A percentile compares a stretch with the other conserved stretches of the same genome.
These are phyloP conservation scores for Curvularia sp. DNA, from an alignment of 2,329 filamentous ascomycete genomes.

Conservation along the genomic window DNA sequence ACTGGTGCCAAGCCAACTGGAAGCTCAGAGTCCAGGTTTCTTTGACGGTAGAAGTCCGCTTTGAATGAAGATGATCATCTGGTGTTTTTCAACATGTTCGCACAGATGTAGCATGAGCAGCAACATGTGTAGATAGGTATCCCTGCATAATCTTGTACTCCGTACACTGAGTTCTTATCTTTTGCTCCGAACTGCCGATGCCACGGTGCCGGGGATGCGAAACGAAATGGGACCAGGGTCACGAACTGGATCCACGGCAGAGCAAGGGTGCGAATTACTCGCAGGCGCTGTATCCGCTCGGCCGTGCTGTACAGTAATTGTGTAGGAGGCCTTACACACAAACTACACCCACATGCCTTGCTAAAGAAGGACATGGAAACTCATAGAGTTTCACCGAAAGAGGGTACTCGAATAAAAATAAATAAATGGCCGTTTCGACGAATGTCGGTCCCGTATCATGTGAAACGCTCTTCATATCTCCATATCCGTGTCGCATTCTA, in stretches of 20 bases:
- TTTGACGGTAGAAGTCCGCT: constrained; percentile 7
- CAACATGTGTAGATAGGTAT: not conserved
- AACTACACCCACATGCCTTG: not conserved
- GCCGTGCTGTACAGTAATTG: not conserved
- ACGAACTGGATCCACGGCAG: not conserved
- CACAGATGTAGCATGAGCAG: not conserved
- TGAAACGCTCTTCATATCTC: not conserved
- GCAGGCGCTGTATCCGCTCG: not conserved
- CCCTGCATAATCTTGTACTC: not conserved
- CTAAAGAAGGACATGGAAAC: not conserved
- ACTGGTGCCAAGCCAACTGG: constrained; percentile 26
- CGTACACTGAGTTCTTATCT: not conserved
- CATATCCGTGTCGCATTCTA: not conserved
- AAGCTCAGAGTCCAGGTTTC: not conserved
- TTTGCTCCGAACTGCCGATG: not conserved
- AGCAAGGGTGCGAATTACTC: not conserved
- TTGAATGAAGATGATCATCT: not conserved
- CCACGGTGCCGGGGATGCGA: not conserved
- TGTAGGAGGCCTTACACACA: not conserved
- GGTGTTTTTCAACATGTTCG: not conserved
- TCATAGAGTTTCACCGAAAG: not conserved
- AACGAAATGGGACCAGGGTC: not conserved
- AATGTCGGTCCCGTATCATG: not conserved
- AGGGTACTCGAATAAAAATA: not conserved
- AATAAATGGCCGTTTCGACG: not conserved